Base-by-base conservation (phyloP, 108 stramenopile genomes). In the Epithemia pelagica region DNA sequence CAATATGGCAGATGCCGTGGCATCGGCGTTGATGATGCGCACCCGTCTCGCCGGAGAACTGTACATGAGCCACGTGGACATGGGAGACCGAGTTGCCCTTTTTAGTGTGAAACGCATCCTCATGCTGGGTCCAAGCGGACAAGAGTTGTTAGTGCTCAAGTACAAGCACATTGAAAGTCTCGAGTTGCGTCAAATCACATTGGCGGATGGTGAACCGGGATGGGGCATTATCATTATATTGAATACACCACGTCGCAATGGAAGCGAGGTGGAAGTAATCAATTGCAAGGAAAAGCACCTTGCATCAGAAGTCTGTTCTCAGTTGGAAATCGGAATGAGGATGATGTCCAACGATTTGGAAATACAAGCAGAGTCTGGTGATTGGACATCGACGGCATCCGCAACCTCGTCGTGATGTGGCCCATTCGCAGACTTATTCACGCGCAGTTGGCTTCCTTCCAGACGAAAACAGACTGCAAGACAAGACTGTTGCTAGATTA, bases 21-120 rank as follows among this genome's bases (percentile, higher is more conserved):
- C 87, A 7, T 66, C 74, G 32, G 63, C 83, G 19, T 56, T 92
- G 31, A 81, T 89, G 77, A 37, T 79, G 59, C 67, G 78, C 23
- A 89, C 86, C 0, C 60, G 81, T 18, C 66, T 88, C 23, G 86
- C 77, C 3, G 85, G 85, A 15, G 84, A 90, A 46, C 71, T 78
- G 55, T 90, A 87, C 54, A 37, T 85, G 51, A 80, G 79, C 57
- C 89, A 90, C 56, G 28, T 80, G 20, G 89, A 90, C 46, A 77
- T 90, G 84, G 75, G 62, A 0, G 69, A 79, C 24, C 71, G 78
- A 8, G 86, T 90, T 20, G 82, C 81, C 0, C 64, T 90, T 37
- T 56, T 90, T 32, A 87, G 86, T 52, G 80, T 83, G 20, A 76
- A 72, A 55, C 67, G 74, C 25, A 52, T 84, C 20, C 60, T 87